A percentile compares a stretch with the other conserved stretches of the same genome.
phyloP scores from a whole-genome alignment of 2,329 filamentous ascomycete genomes.

The Pseudogymnoascus sp. region DNA sequence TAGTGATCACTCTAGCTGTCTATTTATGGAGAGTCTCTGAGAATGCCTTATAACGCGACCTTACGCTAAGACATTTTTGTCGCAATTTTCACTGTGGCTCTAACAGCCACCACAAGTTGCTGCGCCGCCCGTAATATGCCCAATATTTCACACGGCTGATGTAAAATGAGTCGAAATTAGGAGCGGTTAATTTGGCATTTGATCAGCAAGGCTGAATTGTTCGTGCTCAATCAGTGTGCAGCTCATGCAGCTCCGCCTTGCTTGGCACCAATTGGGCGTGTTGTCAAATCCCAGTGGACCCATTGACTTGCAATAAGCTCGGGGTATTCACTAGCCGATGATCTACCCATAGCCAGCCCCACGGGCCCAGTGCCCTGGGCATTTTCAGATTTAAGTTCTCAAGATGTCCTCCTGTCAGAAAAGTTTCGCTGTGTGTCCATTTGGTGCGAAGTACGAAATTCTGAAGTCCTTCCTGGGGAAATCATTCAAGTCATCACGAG shows the following conservation, averaged over 20 bases:
- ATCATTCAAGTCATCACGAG: not conserved
- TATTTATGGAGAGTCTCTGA: not conserved
- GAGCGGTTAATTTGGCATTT: not conserved
- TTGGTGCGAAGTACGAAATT: not conserved
- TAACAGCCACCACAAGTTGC: not conserved
- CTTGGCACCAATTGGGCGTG: not conserved
- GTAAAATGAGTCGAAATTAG: not conserved
- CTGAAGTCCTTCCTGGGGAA: not conserved
- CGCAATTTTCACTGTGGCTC: not conserved
- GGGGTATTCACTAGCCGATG: conserved; percentile 1
- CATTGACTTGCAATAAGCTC: not conserved
- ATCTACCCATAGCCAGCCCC: not conserved
- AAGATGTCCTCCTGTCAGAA: not conserved
- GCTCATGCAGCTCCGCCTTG: not conserved
- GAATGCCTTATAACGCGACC: not conserved
- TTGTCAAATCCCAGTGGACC: not conserved
- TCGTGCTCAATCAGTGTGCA: not conserved
- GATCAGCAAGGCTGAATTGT: not conserved
- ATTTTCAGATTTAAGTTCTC: not conserved
- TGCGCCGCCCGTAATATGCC: not conserved
- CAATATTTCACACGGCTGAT: not conserved
- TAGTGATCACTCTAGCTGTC: not conserved
- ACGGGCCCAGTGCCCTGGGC: not conserved
- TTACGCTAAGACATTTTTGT: not conserved
- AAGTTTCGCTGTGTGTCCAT: not conserved